Conservation (phyloP, 2,329 filamentous ascomycete species). For the Arachnopeziza araneosa region DNA sequence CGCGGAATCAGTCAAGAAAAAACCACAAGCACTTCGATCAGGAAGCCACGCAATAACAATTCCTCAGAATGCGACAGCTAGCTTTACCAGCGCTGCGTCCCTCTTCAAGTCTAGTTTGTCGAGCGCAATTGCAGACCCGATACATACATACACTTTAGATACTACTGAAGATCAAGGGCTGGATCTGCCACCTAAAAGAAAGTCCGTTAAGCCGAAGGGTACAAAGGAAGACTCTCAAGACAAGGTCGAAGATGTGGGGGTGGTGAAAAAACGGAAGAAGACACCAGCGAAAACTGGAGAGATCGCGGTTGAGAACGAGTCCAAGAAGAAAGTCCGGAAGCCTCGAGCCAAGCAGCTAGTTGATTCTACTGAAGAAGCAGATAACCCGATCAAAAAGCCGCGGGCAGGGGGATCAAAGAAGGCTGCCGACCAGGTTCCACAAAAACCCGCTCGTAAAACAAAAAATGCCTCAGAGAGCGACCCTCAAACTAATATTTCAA, state of each 20-base stretch:
- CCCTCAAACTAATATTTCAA: slow-evolving; percentile 30
- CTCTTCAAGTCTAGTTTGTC: slow-evolving; percentile 10
- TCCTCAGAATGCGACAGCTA: slow-evolving; percentile 32
- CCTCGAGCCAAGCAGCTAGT: slow-evolving; percentile 20
- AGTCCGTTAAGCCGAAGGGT: slow-evolving; percentile 17
- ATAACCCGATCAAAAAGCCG: slow-evolving; percentile 20
- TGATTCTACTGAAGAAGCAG: slow-evolving; percentile 6
- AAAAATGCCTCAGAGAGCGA: neutral
- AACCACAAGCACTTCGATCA: slow-evolving; percentile 29
- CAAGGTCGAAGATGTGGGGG: slow-evolving; percentile 2
- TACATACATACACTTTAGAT: neutral
- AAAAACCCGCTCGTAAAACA: neutral
- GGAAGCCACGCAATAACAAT: slow-evolving; percentile 36
- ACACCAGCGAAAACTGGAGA: slow-evolving; percentile 8
- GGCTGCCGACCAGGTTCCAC: slow-evolving; percentile 3
- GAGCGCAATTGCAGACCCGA: slow-evolving; percentile 3
- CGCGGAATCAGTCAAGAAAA: slow-evolving; percentile 41
- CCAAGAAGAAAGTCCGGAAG: slow-evolving; percentile 12
- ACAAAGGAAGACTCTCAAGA: slow-evolving; percentile 3
- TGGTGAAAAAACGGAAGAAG: neutral
- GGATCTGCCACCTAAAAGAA: slow-evolving; percentile 4
- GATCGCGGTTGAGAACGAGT: slow-evolving; percentile 14
- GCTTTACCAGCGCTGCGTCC: slow-evolving; percentile 40
- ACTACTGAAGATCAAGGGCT: neutral
- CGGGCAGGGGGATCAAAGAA: slow-evolving; percentile 25